phyloP scores from a whole-genome alignment of 495 filamentous ascomycete species.

The Hyaloscypha variabilis region DNA sequence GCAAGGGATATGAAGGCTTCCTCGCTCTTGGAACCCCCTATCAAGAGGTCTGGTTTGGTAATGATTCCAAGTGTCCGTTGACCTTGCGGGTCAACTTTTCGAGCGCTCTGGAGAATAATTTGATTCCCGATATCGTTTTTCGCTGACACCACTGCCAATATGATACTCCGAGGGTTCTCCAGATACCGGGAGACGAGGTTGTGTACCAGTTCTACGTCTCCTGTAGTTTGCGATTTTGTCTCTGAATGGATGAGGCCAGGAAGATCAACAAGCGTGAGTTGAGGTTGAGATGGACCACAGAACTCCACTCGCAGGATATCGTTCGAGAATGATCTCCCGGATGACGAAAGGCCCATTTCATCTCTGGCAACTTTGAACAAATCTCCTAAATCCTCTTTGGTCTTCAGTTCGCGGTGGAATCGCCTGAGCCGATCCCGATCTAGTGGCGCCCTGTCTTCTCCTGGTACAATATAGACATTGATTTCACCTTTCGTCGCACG shows the following conservation, averaged over 20 bases:
- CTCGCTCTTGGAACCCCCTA: conserved; percentile 38
- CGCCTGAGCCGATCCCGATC: conserved; percentile 29
- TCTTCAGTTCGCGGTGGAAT: conserved; percentile 18
- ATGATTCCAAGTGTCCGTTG: conserved; percentile 51
- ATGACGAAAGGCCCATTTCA: conserved; percentile 44
- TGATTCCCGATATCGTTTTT: conserved; percentile 55
- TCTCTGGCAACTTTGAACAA: conserved; percentile 37
- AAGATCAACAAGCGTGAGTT: conserved; percentile 57
- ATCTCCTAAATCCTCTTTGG: conserved; percentile 35
- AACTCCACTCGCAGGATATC: conserved; percentile 56
- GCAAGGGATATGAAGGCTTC: conserved; percentile 40
- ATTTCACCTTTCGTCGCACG: conserved; percentile 29
- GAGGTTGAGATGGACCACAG: conserved; percentile 50
- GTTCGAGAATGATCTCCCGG: conserved; percentile 44
- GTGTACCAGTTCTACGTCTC: conserved; percentile 44
- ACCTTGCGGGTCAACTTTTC: conserved; percentile 39
- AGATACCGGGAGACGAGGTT: conserved; percentile 49
- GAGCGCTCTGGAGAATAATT: conserved; percentile 47
- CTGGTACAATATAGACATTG: conserved; percentile 42
- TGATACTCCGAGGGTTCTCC: conserved; percentile 47
- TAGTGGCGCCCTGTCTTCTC: conserved; percentile 28
- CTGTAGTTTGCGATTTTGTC: conserved; percentile 42
- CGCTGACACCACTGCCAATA: conserved; percentile 54
- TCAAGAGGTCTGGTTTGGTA: conserved; percentile 52
- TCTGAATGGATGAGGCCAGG: conserved; percentile 53